phyloP scores from a whole-genome alignment of 108 stramenopile species.

The Chaetoceros muelleri region DNA sequence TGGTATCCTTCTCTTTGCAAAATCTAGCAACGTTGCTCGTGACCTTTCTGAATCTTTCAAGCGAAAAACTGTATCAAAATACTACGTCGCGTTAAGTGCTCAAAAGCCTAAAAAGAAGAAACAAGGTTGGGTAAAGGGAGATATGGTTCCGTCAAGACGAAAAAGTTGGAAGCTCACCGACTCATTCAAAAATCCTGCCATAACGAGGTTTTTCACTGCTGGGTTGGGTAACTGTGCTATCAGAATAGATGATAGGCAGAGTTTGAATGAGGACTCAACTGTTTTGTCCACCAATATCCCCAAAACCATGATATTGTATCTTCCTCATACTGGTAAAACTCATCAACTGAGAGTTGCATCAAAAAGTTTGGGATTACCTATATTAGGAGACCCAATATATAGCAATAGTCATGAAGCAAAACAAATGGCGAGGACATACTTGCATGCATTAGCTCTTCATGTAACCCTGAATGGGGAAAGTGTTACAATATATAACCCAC shows the following conservation, averaged over 20 bases:
- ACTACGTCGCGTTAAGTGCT: conserved; percentile 55
- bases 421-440: conserved; percentile 6
- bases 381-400: conserved; percentile 68
- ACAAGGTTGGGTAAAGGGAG: conserved; percentile 69
- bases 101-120: conserved; percentile 57
- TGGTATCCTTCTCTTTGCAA: conserved; percentile 70
- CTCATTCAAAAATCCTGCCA: conserved; percentile 35
- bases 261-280: background rate
- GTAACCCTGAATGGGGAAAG: conserved; percentile 17
- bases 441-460: conserved; percentile 39
- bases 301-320: conserved; percentile 51
- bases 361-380: conserved; percentile 57
- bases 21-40: conserved; percentile 35
- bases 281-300: conserved; percentile 8
- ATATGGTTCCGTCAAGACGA: conserved; percentile 50
- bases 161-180: conserved; percentile 53
- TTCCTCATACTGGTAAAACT: conserved; percentile 68
- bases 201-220: conserved; percentile 64
- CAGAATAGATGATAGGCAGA: background rate
- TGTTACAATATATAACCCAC: conserved; percentile 35
- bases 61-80: conserved; percentile 23
- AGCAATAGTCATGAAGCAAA: conserved; percentile 17
- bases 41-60: conserved; percentile 30
- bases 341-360: conserved; percentile 81
- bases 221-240: conserved; percentile 8